Base-by-base conservation (phyloP, 257 asterid genomes). In the Hygrophila difformis region DNA sequence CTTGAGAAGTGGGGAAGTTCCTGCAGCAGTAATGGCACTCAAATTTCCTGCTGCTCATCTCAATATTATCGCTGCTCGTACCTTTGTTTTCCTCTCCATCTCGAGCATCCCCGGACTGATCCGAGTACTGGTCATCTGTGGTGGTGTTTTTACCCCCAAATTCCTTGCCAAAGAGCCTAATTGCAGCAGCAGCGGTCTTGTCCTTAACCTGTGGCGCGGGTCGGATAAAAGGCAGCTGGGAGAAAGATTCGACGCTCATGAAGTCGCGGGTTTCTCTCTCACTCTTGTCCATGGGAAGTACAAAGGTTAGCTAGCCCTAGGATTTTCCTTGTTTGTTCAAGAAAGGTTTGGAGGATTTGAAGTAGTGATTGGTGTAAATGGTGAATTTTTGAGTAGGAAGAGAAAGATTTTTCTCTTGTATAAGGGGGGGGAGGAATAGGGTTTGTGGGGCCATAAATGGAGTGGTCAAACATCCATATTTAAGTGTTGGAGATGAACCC, bases 211-310 rank as follows among this genome's bases (percentile, higher is more conserved):
- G 72, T 1, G 54, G 66, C 8, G 76, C 31, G 0, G 94, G 81
- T 12, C 89, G 82, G 66, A 73, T 73, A 34, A 84, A 81, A 51
- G 95, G 95, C 12, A 84, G 61, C 70, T 84, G 93, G 36, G 95
- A 81, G 84, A 81, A 84, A 31, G 93, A 81, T 31, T 78, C 81
- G 12, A 81, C 91, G 63, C 66, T 81, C 92, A 84, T 75, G 70
- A 81, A 81, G 46, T 81, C 93, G 15, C 57, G 84, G 37, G 89
- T 81, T 58, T 81, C 82, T 43, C 66, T 75, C 38, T 80, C 66
- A 14, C 45, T 46, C 31, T 73, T 71, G 68, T 80, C 89, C 95
- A 84, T 84, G 55, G 56, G 8, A 44, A 2, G 34, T 14, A 26
- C 45, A 13, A 22, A 13, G 10, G 37, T 8, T 24, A 24, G 31